Evolutionary conservation across 345 rosid genomes (phyloP).

Genomic region (Noccaea caerulescens): DNA sequence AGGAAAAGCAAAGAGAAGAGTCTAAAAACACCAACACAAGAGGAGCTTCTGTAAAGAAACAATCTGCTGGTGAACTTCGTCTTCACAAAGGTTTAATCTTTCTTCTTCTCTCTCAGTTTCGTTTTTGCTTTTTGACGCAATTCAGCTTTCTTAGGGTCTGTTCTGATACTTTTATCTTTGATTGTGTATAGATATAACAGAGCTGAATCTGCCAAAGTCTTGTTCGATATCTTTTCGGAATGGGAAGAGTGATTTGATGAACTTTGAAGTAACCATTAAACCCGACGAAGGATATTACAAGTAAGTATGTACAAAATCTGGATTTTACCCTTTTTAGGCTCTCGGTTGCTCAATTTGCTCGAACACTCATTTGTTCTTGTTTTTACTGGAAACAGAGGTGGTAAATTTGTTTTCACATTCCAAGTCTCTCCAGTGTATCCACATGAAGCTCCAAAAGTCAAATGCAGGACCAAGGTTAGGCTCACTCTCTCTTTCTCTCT

Average conservation of each 20-base stretch:
- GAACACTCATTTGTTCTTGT: neutral
- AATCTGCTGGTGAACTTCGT: slow-evolving; percentile 83
- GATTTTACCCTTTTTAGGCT: neutral
- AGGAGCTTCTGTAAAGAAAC: slow-evolving; percentile 55
- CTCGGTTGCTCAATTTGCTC: neutral
- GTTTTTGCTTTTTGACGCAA: neutral
- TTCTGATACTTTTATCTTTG: neutral
- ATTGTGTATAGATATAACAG: slow-evolving; percentile 61
- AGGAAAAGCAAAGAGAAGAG: slow-evolving; percentile 77
- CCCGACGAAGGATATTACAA: slow-evolving; percentile 80
- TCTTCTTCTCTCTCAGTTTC: neutral
- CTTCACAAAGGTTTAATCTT: slow-evolving; percentile 67
- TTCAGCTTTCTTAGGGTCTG: neutral
- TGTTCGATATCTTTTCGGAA: slow-evolving; percentile 64
- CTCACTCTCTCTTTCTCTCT: neutral
- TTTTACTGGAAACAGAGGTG: slow-evolving; percentile 51
- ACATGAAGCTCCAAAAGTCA: slow-evolving; percentile 95
- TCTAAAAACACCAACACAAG: slow-evolving; percentile 54
- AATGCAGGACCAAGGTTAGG: slow-evolving; percentile 95
- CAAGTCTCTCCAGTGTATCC: slow-evolving; percentile 88
- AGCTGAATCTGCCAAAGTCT: slow-evolving; percentile 68
- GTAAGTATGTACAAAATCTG: slow-evolving; percentile 45
- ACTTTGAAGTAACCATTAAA: slow-evolving; percentile 67
- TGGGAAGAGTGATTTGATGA: slow-evolving; percentile 78
- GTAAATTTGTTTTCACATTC: slow-evolving; percentile 84